Percentiles rank a stretch among this genome's conserved stretches.
Evolutionary conservation across 768 basidiomycete species (phyloP).

Genomic region (Amanita rubescens): DNA sequence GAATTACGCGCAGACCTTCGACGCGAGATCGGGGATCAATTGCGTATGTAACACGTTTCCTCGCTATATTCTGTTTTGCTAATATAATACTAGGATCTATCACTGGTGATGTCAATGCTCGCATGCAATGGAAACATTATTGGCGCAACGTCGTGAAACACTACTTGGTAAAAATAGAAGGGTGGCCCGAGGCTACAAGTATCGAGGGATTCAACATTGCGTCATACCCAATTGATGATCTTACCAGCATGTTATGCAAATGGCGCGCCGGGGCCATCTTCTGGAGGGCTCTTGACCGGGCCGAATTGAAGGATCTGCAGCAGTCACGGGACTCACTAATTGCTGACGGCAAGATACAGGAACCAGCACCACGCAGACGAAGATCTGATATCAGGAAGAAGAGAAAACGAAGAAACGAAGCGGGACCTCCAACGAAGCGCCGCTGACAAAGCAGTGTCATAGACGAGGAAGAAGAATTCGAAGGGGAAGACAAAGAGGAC

Average conservation of each 20-base stretch:
- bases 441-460: too few relatives aligned
- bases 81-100: conserved; percentile 1
- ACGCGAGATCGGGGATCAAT: conserved; percentile 4
- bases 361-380: conserved; percentile 4
- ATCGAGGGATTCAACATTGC: conserved; percentile 10
- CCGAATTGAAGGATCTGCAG: conserved; percentile 1
- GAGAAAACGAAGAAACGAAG: not conserved
- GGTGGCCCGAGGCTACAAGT: conserved; percentile 10
- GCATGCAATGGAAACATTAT: conserved; percentile 11
- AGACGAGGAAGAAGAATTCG: too few relatives aligned
- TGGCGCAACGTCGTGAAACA: conserved; percentile 9
- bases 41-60: not conserved
- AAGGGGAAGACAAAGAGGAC: too few relatives aligned
- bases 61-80: not conserved
- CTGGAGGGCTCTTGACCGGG: too few relatives aligned
- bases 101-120: not conserved
- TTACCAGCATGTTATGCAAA: conserved; percentile 2
- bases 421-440: not conserved
- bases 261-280: conserved; percentile 1
- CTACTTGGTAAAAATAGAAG: conserved; percentile 9
- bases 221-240: not conserved
- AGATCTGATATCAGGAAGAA: conserved; percentile 9
- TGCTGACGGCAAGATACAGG: not conserved
- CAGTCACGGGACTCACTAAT: not conserved
- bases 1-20: not conserved